Base-by-base conservation (phyloP, 208 protist genomes). In the Wallacemonas collosoma region DNA sequence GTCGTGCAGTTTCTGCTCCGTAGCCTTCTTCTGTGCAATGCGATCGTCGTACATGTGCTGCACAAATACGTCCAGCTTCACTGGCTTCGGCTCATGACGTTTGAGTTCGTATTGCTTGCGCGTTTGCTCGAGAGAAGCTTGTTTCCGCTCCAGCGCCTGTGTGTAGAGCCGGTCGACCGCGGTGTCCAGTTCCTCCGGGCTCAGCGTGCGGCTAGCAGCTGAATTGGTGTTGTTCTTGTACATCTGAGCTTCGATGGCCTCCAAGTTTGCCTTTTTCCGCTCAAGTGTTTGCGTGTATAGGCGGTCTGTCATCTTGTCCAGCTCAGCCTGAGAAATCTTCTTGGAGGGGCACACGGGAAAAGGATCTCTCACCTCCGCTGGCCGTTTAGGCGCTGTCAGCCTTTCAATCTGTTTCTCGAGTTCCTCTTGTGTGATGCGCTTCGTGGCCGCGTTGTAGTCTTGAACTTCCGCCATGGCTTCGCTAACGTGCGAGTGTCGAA, bases 1-100 rank as follows among this genome's bases (percentile, higher is more conserved):
- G 44, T 95, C 86, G 61, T 90, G 83, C 36, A 95, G 66, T 12
- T 80, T 80, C 70, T 87, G n/a, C 64, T 90, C 83, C n/a, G 81
- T 93, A 7, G 90, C 81, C 68, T 90, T 86, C 64, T 89, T 79
- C 9, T 77, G 68, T 55, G 93, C 75, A 9, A 95, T 75, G 1
- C 80, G 75, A 43, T 87, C 78, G 15, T 75, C 44, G 76, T 95
- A 95, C 87, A 95, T 92, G 62, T 90, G 83, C 66, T 93, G 79
- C 26, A 91, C 86, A 79, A 87, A 91, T 35, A 72, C 78, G 15
- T 85, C 74, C 0, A 91, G 73, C n/a, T 81, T 75, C 7, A 93
- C 73, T 7, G 48, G 56, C 39, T 48, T 26, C 58, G 71, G 43
- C 63, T 68, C 2, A 38, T 67, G 14, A 74, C 81, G 67, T 43